Conservation (phyloP, 805 yeast genomes). For the Yamadazyma phyllophila region DNA sequence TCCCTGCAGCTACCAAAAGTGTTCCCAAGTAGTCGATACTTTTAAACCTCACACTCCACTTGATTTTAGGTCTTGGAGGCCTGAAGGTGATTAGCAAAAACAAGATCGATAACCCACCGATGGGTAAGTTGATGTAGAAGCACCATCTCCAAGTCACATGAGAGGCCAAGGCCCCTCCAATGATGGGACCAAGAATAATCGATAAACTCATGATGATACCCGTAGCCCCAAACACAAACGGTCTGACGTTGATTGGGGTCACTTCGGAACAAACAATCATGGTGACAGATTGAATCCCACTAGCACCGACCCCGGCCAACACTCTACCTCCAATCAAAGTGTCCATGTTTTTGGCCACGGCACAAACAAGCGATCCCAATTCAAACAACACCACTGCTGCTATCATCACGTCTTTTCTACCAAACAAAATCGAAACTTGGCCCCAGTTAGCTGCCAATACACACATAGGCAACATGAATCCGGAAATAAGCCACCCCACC, state of each 20-base stretch:
- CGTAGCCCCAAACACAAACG: conserved; percentile 33
- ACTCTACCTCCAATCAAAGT: conserved; percentile 42
- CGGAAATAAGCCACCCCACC: conserved; percentile 40
- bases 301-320: conserved; percentile 37
- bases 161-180: conserved; percentile 63
- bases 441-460: conserved; percentile 38
- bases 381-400: conserved; percentile 13
- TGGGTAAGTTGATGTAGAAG: conserved; percentile 64
- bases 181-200: conserved; percentile 55
- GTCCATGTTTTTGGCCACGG: conserved; percentile 34
- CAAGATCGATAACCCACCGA: conserved; percentile 51
- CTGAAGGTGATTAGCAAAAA: conserved; percentile 39
- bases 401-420: conserved; percentile 29
- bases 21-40: conserved; percentile 49
- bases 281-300: conserved; percentile 29
- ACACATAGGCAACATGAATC: conserved; percentile 34
- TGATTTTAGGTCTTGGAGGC: conserved; percentile 45
- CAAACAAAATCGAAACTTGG: conserved; percentile 34
- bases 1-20: conserved; percentile 36
- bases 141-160: conserved; percentile 73
- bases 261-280: conserved; percentile 32
- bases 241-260: conserved; percentile 31
- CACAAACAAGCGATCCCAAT: conserved; percentile 35
- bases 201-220: conserved; percentile 47
- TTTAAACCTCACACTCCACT: conserved; percentile 33